Percentiles rank a stretch among this genome's conserved stretches.
phyloP scores from a whole-genome alignment of 306 rosid species.

The Psophocarpus tetragonolobus region DNA sequence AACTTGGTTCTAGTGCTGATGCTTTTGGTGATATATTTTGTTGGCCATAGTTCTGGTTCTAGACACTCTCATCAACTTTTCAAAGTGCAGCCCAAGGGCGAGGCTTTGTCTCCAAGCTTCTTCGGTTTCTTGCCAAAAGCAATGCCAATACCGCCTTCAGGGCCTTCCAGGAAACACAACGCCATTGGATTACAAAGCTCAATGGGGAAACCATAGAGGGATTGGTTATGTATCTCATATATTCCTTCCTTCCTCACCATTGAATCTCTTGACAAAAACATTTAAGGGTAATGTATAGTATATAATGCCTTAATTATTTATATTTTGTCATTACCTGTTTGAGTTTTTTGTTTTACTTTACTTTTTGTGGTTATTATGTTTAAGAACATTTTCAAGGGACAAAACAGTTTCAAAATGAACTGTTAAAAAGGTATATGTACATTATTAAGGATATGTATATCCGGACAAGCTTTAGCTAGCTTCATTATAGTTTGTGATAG shows the following conservation, averaged over 20 bases:
- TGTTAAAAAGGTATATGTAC: not conserved
- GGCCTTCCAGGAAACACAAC: slow-evolving; percentile 81
- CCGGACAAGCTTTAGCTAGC: slow-evolving; percentile 10
- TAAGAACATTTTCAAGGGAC: slow-evolving; percentile 32
- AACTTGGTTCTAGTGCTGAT: slow-evolving; percentile 35
- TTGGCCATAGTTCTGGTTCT: slow-evolving; percentile 43
- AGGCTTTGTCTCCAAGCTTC: slow-evolving; percentile 32
- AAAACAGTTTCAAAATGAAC: slow-evolving; percentile 3
- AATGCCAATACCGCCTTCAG: slow-evolving; percentile 76
- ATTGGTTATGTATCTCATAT: not conserved
- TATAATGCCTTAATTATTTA: slow-evolving; percentile 2
- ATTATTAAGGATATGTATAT: not conserved
- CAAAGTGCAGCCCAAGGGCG: slow-evolving; percentile 50
- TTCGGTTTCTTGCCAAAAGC: slow-evolving; percentile 68
- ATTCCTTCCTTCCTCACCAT: slow-evolving; percentile 2
- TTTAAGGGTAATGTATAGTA: slow-evolving; percentile 37
- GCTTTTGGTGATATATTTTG: slow-evolving; percentile 40
- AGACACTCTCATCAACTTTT: slow-evolving; percentile 45
- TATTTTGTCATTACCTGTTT: not conserved
- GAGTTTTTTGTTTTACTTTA: not conserved
- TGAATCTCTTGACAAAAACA: not conserved
- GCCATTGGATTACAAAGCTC: slow-evolving; percentile 62
- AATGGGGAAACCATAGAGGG: slow-evolving; percentile 46
- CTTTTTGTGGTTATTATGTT: not conserved
- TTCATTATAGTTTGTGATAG: slow-evolving; percentile 12